Conservation (phyloP, 2,329 filamentous ascomycete species). For the Elsinoe fawcettii region DNA sequence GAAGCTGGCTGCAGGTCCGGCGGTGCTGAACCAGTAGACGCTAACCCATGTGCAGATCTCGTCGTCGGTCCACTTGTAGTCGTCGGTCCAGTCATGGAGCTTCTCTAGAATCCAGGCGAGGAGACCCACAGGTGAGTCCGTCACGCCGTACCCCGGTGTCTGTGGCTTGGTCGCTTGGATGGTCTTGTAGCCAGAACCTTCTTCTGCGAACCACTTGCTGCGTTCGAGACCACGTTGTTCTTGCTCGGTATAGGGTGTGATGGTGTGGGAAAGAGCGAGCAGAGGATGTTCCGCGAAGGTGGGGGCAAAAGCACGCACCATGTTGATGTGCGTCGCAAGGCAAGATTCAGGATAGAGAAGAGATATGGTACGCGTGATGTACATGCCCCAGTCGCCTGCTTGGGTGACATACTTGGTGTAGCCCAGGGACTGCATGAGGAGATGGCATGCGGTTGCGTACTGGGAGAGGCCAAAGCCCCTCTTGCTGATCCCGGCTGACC, state of each 20-base stretch:
- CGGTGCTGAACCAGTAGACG: slow-evolving; percentile 63
- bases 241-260: slow-evolving; percentile 46
- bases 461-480: slow-evolving; percentile 52
- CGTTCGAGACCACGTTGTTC: slow-evolving; percentile 49
- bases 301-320: slow-evolving; percentile 46
- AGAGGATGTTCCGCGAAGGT: slow-evolving; percentile 46
- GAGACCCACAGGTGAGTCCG: slow-evolving; percentile 61
- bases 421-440: slow-evolving; percentile 60
- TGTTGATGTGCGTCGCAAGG: slow-evolving; percentile 57
- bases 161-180: slow-evolving; percentile 62
- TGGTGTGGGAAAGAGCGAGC: slow-evolving; percentile 49
- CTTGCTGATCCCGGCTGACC: slow-evolving; percentile 42
- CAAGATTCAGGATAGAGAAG: slow-evolving; percentile 50
- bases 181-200: slow-evolving; percentile 53
- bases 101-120: slow-evolving; percentile 79
- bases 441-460: slow-evolving; percentile 58
- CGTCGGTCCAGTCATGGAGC: slow-evolving; percentile 66
- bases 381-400: slow-evolving; percentile 65
- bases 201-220: slow-evolving; percentile 48
- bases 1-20: slow-evolving; percentile 59
- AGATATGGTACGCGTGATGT: slow-evolving; percentile 56
- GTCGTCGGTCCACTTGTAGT: slow-evolving; percentile 65
- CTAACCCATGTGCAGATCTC: slow-evolving; percentile 68
- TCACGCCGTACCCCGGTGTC: slow-evolving; percentile 61
- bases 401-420: slow-evolving; percentile 54